Conservation (phyloP, 345 rosid genomes). For the Eucalyptus curtisii region DNA sequence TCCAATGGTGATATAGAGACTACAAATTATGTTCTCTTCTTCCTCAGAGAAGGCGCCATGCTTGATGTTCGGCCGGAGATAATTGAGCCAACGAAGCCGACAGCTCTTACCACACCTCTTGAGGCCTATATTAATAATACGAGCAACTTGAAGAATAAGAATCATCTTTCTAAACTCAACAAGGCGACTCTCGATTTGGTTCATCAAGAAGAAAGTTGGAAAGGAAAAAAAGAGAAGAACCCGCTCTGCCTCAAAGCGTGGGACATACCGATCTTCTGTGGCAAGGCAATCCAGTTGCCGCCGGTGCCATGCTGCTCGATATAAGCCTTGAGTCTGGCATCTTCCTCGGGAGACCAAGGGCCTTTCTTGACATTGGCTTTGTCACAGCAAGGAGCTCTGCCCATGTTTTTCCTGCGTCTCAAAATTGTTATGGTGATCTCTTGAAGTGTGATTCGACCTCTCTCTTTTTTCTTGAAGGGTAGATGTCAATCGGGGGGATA, state of each 20-base stretch:
- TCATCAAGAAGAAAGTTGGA: not conserved
- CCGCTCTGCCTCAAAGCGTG: not conserved
- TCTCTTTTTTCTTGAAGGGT: not conserved
- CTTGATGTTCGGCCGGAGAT: slow-evolving; percentile 29
- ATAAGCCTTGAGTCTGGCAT: slow-evolving; percentile 27
- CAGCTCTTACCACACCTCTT: slow-evolving; percentile 33
- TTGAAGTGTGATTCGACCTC: not conserved
- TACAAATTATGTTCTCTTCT: slow-evolving; percentile 22
- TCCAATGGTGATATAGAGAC: slow-evolving; percentile 26
- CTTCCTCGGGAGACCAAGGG: slow-evolving; percentile 93
- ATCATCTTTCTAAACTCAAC: not conserved
- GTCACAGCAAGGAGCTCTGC: slow-evolving; percentile 92
- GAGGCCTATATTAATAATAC: slow-evolving; percentile 1
- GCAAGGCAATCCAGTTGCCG: slow-evolving; percentile 66
- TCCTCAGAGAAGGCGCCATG: slow-evolving; percentile 35
- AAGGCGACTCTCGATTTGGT: not conserved
- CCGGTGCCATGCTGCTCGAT: slow-evolving; percentile 20
- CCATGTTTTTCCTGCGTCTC: slow-evolving; percentile 26
- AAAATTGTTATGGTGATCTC: not conserved
- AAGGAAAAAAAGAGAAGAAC: not conserved
- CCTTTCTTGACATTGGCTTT: slow-evolving; percentile 86
- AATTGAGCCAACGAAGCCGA: slow-evolving; percentile 28
- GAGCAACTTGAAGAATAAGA: not conserved
- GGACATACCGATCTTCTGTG: slow-evolving; percentile 11
- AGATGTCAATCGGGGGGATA: not conserved